Base-by-base conservation (phyloP, 805 yeast species). In the Teunomyces panamensis region DNA sequence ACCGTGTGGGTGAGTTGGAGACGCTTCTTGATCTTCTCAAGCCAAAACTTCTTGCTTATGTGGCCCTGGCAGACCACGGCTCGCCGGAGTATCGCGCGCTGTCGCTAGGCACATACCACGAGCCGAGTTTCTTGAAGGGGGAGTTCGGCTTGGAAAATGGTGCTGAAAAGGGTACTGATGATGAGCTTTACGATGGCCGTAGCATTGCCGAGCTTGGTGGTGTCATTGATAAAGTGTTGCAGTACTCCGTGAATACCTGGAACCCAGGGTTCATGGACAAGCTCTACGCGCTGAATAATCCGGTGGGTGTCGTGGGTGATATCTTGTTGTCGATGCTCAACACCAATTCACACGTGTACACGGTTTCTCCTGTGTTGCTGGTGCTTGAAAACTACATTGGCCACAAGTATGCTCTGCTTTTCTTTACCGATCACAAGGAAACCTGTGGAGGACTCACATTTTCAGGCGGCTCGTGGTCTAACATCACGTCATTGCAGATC, bases 391-490 rank as follows among this genome's bases (percentile, higher is more conserved):
- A 84, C 64, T 75, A 73, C 49, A 82, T 85, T 29, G 81, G 84
- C 10, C 77, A 73, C 39, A 78, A 81, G 46, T 89, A 89, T 59
- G 96, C 96, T 4, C 60, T 65, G 39, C 52, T 84, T 57, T 87
- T 85, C 65, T 86, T 76, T 56, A 56, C 49, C 13, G 46, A 60
- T 32, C 54, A 55, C 20, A 77, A 77, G 5, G 68, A 68, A 2
- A 68, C 71, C 29, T 79, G 91, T 39, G 96, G 96, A 24, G 96
- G 96, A 0, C 68, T 89, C 54, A 89, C 96, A 0, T 86, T 88
- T 61, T 78, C 89, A 16, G 96, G 96, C 14, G 96, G 96, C 0
- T 84, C 92, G 4, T 88, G 90, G 84, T 86, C 95, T 6, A 88
- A 88, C 63, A 78, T 85, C 45, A 88, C 94, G 2, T 79, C 88